phyloP scores from a whole-genome alignment of 164 flowering plant genomes.

The Taxillus chinensis region DNA sequence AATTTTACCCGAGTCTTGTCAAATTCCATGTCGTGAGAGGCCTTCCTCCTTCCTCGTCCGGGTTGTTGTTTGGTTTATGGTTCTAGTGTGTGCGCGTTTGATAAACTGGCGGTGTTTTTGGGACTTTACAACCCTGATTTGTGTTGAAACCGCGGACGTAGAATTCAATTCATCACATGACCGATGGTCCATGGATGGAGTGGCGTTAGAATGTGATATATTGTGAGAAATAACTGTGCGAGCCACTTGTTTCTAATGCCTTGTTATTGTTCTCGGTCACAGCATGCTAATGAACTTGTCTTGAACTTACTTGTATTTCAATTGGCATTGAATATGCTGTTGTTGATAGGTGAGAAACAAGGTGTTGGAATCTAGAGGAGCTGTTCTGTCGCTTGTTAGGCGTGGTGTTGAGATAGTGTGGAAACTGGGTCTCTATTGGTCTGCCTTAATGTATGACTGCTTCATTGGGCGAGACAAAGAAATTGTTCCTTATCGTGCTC shows the following conservation, averaged over 20 bases:
- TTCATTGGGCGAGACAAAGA: conserved; percentile 85
- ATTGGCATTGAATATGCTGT: background rate
- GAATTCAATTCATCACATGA: too few species aligned
- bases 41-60: background rate
- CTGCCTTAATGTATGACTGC: conserved; percentile 66
- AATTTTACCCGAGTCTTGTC: background rate
- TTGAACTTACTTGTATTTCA: background rate
- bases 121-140: too few species aligned
- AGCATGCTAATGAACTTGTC: too few species aligned
- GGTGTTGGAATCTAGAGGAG: conserved; percentile 84
- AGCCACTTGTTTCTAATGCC: too few species aligned
- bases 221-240: too few species aligned
- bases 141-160: too few species aligned
- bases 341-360: conserved; percentile 63
- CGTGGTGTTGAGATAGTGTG: conserved; percentile 94
- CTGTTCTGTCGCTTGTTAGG: conserved; percentile 52
- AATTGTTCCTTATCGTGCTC: conserved; percentile 86
- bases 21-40: too few species aligned
- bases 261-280: too few species aligned
- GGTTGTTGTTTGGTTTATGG: background rate
- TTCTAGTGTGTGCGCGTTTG: background rate
- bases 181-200: too few species aligned
- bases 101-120: too few species aligned
- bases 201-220: too few species aligned
- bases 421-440: conserved; percentile 87